A percentile compares a stretch with the other conserved stretches of the same genome.
Evolutionary conservation across 2,329 filamentous ascomycete species (phyloP).

Genomic region (Pseudogymnoascus sp.): DNA sequence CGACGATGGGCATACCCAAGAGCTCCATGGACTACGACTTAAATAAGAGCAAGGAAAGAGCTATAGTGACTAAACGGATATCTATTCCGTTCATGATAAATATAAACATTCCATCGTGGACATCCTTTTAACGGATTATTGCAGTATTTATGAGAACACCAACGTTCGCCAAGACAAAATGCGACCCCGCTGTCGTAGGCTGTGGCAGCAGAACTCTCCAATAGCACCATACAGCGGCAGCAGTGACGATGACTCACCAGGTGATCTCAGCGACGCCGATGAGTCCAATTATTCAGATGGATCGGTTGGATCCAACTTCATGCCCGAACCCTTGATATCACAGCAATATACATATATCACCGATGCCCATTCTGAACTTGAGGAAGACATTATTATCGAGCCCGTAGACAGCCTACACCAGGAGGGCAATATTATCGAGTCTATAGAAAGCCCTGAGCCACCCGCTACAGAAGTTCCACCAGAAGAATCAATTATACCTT

Average conservation of each 20-base stretch:
- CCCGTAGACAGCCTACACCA: neutral
- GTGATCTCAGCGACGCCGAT: neutral
- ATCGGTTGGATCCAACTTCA: neutral
- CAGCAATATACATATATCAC: neutral
- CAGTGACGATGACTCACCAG: neutral
- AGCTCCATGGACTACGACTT: neutral
- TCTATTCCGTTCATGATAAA: neutral
- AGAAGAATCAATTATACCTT: neutral
- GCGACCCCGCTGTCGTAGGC: neutral
- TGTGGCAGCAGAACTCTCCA: neutral
- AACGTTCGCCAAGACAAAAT: neutral
- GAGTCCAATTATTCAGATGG: neutral
- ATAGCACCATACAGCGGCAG: neutral
- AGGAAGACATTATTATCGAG: neutral
- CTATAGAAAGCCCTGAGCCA: neutral
- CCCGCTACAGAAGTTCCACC: neutral
- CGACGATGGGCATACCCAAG: neutral
- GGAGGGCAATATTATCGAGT: neutral
- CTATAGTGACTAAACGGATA: neutral
- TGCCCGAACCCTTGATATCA: neutral
- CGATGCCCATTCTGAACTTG: neutral
- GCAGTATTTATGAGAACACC: neutral
- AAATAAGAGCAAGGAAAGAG: neutral
- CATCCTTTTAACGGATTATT: neutral
- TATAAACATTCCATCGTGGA: neutral